Base-by-base conservation (phyloP, 805 yeast genomes). In the Candida nitratophila region DNA sequence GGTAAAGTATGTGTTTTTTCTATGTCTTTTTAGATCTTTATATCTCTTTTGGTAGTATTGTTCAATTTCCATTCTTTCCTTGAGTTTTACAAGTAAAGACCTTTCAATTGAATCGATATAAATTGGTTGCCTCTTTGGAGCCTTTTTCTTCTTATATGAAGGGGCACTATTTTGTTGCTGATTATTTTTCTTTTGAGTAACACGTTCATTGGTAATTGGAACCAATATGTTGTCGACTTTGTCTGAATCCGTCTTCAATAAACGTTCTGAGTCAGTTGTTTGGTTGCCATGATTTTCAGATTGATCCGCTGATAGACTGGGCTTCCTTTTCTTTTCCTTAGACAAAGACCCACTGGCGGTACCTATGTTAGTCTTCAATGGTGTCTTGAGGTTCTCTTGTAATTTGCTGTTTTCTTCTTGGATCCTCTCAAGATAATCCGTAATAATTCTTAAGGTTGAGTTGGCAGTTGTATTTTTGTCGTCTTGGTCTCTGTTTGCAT, bases 11-110 rank as follows among this genome's bases (percentile, higher is more conserved):
- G 20, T 34, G n/a, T 34, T 34, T 14, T 34, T 34, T 20, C 37
- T 34, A 19, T 16, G 17, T 34, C 20, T 16, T 19, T 12, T 17
- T 20, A 34, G 17, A 19, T 19, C 24, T 9, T 63, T 54, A 66
- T 43, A 63, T 66, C 68, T 71, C 65, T 77, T 53, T 64, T 59
- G 71, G 66, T 60, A 75, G 65, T 61, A 71, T 64, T 54, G 70
- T 68, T 44, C 75, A 58, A 42, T 55, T 65, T 48, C 76, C 77
- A 63, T 59, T 51, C 62, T 51, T 43, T 55, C 61, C 37, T 63
- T 62, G 30, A 64, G 43, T 24, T 56, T 54, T 31, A 64, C 54
- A 32, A 64, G 45, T 35, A 57, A 54, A 3, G 66, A 59, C 37
- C 68, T 50, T 40, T 61, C 66, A 14, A 58, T 33, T 11, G 66